phyloP scores from a whole-genome alignment of 805 yeast species.

The Lipomyces lipofer region DNA sequence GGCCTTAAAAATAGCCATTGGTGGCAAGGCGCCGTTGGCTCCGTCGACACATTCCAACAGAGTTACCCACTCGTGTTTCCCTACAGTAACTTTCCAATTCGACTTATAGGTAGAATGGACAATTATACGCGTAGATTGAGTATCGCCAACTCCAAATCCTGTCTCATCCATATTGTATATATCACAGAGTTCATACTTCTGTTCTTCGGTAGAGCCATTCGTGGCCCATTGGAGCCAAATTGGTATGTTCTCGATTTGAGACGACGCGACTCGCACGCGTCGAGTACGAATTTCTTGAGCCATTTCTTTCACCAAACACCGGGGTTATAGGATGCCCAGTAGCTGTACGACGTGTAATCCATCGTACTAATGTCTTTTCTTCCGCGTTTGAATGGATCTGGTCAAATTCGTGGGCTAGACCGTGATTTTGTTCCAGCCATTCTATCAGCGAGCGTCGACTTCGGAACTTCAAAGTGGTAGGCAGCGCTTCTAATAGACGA shows the following conservation, averaged over 20 bases:
- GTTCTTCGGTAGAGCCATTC: neutral
- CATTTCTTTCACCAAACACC: too few species aligned
- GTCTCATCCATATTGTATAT: neutral
- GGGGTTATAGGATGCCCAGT: too few species aligned
- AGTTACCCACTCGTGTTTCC: neutral
- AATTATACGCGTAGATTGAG: conserved; percentile 1
- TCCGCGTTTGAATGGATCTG: neutral
- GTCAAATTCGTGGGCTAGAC: neutral
- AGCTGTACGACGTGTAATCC: too few species aligned
- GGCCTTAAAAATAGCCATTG: neutral
- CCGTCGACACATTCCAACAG: conserved; percentile 1
- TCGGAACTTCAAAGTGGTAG: too few species aligned
- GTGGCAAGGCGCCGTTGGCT: neutral
- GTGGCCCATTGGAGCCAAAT: neutral
- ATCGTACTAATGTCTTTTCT: too few species aligned
- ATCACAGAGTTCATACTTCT: neutral
- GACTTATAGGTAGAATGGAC: too few species aligned
- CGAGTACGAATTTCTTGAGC: too few species aligned
- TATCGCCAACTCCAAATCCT: neutral
- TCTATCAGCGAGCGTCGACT: too few species aligned
- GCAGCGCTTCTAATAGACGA: too few species aligned
- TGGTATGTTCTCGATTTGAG: too few species aligned
- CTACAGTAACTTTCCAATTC: neutral
- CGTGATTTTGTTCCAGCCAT: too few species aligned
- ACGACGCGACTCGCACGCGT: too few species aligned